Evolutionary conservation across 129 eudicot species (phyloP).

Genomic region (Centella asiatica): DNA sequence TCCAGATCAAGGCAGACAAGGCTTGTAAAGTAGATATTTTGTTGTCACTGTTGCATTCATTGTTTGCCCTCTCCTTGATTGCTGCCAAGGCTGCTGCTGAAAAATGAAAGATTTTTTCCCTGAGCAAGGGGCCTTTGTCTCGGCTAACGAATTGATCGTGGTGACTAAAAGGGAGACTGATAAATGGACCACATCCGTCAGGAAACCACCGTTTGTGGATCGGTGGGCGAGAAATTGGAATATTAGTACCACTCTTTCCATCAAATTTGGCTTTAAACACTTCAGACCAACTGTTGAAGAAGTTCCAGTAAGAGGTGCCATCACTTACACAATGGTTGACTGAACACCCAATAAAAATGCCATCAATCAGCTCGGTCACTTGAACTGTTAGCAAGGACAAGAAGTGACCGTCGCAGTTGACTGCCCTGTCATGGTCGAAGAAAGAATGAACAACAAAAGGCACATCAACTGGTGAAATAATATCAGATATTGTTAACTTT

Average conservation of each 20-base stretch:
- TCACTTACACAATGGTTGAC: conserved; percentile 22
- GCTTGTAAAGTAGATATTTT: conserved; percentile 29
- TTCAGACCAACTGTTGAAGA: conserved; percentile 13
- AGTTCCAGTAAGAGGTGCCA: conserved; percentile 35
- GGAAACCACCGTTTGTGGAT: conserved; percentile 30
- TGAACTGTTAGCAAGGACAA: too few species aligned
- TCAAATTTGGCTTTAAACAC: conserved; percentile 1
- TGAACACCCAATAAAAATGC: conserved; percentile 22
- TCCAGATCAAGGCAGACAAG: conserved; percentile 23
- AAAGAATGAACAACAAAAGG: too few species aligned
- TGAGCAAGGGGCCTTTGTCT: neutral
- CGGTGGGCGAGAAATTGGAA: conserved; percentile 15
- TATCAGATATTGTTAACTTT: too few species aligned
- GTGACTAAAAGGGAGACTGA: conserved; percentile 28
- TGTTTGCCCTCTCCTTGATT: conserved; percentile 25
- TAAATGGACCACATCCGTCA: conserved; percentile 22
- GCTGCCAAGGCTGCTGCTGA: conserved; percentile 16
- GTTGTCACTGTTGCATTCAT: neutral
- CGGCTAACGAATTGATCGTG: conserved; percentile 19
- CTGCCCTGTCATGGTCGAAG: too few species aligned
- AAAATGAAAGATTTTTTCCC: conserved; percentile 28
- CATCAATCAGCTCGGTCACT: conserved; percentile 22
- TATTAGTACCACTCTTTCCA: too few species aligned
- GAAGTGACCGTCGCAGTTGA: too few species aligned
- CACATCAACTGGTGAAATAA: too few species aligned